Conservation (phyloP, 2,329 filamentous ascomycete genomes). For the Metarhizium sp. region DNA sequence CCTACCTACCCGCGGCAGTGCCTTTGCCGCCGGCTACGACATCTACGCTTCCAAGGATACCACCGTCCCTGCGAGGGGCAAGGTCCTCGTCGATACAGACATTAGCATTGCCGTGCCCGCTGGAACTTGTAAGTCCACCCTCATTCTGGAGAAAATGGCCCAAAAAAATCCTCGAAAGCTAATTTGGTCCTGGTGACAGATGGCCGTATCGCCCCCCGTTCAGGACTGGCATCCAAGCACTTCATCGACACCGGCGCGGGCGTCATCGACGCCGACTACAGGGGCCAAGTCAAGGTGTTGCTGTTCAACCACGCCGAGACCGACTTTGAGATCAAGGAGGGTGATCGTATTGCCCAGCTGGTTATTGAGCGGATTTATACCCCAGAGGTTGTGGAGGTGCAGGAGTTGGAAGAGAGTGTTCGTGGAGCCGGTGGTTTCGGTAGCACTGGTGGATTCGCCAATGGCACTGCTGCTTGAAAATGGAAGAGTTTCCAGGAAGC, state of each 20-base stretch:
- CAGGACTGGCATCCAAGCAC: slow-evolving; percentile 85
- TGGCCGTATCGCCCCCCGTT: slow-evolving; percentile 81
- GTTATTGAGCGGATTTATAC: slow-evolving; percentile 92
- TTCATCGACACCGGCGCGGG: slow-evolving; percentile 94
- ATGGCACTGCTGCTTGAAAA: background rate
- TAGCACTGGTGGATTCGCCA: slow-evolving; percentile 54
- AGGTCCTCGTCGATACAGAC: slow-evolving; percentile 82
- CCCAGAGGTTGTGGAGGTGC: slow-evolving; percentile 82
- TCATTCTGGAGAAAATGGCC: too few relatives aligned
- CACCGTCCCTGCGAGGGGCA: slow-evolving; percentile 70
- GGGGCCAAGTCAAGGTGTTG: slow-evolving; percentile 86
- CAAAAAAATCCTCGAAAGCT: background rate
- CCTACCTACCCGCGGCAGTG: slow-evolving; percentile 79
- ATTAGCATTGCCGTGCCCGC: slow-evolving; percentile 84
- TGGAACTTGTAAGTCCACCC: slow-evolving; percentile 60
- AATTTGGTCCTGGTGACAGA: slow-evolving; percentile 39
- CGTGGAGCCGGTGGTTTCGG: slow-evolving; percentile 86
- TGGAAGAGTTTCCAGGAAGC: background rate
- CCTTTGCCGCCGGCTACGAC: slow-evolving; percentile 89
- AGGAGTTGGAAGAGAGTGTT: slow-evolving; percentile 82
- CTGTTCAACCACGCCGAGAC: slow-evolving; percentile 84
- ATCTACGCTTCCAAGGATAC: slow-evolving; percentile 71
- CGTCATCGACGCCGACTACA: slow-evolving; percentile 96
- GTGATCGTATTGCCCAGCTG: slow-evolving; percentile 88
- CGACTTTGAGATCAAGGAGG: slow-evolving; percentile 74